Evolutionary conservation across 108 stramenopile genomes (phyloP), one percentile per base, ranked within the genome.

Genomic region (Stephanodiscus triporus): DNA sequence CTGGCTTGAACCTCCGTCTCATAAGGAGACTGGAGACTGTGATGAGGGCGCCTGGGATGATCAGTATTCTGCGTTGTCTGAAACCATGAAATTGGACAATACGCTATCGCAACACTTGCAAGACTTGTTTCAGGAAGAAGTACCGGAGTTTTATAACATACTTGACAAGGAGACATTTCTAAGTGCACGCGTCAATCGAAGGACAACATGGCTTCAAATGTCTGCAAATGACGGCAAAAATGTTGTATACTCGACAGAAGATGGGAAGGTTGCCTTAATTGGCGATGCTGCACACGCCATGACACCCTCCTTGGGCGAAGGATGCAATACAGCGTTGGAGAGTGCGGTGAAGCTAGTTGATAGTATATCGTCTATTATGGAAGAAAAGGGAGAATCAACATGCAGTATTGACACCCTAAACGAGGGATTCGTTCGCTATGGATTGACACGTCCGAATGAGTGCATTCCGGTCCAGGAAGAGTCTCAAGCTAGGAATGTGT

Each of bases 231-330:
- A 72, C 24, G 70, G n/a, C 24, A 20, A 40, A 20, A 29, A 29
- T n/a, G 38, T 59, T 16, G 9, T 69, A 7, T 76, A 64, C 63
- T 49, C 75, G n/a, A 72, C 75, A 16, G n/a, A 29, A 42, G 72
- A 73, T 61, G 73, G 78, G 2, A 22, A 14, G 2, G 68, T 75
- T 11, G 34, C 78, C 9, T 40, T 79, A 20, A 69, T 79, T 38
- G 78, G 78, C 2, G 78, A 79, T 59, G 66, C 78, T 14, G 73
- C 74, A 11, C 78, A 79, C 42, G 49, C 74, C n/a, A 75, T 79
- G 67, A 79, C 78, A 11, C 73, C 78, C 9, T 58, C 78, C 19
- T 60, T 79, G 66, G 78, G 78, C 0, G 78, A 79, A 59, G 78
- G 78, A 0, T 75, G 73, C 68, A 79, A 79, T 17, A 62, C 50